Conservation (phyloP, 352 stramenopile genomes). For the Phytophthora uliginosa region DNA sequence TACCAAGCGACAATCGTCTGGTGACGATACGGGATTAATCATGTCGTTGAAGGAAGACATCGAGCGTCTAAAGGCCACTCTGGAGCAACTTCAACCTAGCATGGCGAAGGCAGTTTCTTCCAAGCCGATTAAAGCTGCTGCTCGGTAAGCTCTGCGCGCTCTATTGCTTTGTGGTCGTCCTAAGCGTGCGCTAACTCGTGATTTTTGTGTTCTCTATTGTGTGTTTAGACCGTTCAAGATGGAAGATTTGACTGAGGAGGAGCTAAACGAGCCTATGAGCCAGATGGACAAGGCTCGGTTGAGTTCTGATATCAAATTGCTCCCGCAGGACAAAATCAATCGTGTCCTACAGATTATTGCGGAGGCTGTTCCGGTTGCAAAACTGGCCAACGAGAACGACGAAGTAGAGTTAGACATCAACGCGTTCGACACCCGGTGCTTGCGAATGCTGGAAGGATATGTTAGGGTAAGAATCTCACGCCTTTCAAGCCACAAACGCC, state of each 20-base stretch:
- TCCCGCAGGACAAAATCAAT: slow-evolving; percentile 91
- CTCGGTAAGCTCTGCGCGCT: slow-evolving; percentile 49
- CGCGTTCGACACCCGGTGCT: slow-evolving; percentile 86
- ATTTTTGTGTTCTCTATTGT: slow-evolving; percentile 17
- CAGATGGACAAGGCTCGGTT: slow-evolving; percentile 86
- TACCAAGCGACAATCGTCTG: slow-evolving; percentile 62
- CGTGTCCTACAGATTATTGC: slow-evolving; percentile 91
- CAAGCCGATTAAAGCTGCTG: slow-evolving; percentile 63
- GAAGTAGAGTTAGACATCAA: slow-evolving; percentile 94
- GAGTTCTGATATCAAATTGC: slow-evolving; percentile 81
- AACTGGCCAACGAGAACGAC: slow-evolving; percentile 85
- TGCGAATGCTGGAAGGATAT: slow-evolving; percentile 92
- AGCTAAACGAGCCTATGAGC: slow-evolving; percentile 90
- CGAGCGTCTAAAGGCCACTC: slow-evolving; percentile 86
- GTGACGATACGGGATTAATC: slow-evolving; percentile 81
- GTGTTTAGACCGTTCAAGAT: slow-evolving; percentile 84
- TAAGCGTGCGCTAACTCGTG: slow-evolving; percentile 7
- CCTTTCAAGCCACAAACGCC: slow-evolving; percentile 26
- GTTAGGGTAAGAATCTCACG: slow-evolving; percentile 78
- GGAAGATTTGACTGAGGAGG: slow-evolving; percentile 90
- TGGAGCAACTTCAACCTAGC: slow-evolving; percentile 82
- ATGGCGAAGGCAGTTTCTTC: slow-evolving; percentile 50
- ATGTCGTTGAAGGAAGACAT: slow-evolving; percentile 92
- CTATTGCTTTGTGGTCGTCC: background rate
- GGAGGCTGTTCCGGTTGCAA: slow-evolving; percentile 87